Evolutionary conservation across 176 grass and related monocot species (phyloP).

Genomic region (Carex kokanica): DNA sequence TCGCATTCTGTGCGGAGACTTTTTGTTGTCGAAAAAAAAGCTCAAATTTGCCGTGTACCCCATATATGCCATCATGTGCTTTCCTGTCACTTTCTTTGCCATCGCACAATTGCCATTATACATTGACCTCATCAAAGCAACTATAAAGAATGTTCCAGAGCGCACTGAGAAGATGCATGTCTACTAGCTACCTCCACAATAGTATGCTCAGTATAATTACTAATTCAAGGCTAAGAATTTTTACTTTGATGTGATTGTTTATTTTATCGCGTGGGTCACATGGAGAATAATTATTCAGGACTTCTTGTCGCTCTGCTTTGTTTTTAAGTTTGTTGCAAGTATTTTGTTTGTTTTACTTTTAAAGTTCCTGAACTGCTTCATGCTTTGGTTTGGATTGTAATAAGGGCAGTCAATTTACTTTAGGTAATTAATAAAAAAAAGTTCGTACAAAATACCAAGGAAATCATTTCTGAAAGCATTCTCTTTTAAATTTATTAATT

Average conservation of each 20-base stretch:
- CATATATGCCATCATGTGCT: not conserved
- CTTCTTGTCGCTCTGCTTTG: too few species aligned
- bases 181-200: not conserved
- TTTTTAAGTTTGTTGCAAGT: too few species aligned
- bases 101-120: conserved; percentile 17
- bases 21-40: not conserved
- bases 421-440: not conserved
- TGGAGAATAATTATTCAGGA: too few species aligned
- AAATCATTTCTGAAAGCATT: not conserved
- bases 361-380: too few species aligned
- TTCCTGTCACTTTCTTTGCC: conserved; percentile 8
- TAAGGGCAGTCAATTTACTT: not conserved
- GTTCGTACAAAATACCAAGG: not conserved
- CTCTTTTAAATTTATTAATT: too few species aligned
- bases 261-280: not conserved
- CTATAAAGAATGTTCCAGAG: not conserved
- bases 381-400: not conserved
- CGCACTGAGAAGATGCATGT: not conserved
- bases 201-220: not conserved
- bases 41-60: conserved; percentile 6
- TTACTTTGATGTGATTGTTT: not conserved
- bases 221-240: too few species aligned
- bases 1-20: conserved; percentile 15
- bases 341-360: too few species aligned
- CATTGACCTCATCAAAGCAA: conserved; percentile 1